A percentile compares a stretch with the other conserved stretches of the same genome.
phyloP scores from a whole-genome alignment of 2,329 filamentous ascomycete genomes.

The Stagonosporopsis chrysanthemi region DNA sequence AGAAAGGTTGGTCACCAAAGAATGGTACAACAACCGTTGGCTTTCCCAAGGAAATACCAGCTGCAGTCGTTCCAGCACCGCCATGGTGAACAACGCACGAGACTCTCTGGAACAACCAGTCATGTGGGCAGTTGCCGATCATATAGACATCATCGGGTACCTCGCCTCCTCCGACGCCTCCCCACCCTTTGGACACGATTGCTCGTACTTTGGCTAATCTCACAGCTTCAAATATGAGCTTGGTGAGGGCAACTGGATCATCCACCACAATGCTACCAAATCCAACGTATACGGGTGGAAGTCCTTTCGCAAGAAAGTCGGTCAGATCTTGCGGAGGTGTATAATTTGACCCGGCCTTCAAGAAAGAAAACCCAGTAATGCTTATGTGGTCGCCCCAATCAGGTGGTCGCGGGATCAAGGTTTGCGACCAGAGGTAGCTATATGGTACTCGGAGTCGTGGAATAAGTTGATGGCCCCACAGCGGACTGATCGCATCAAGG shows the following conservation, averaged over 20 bases:
- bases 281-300: constrained; percentile 63
- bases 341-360: constrained; percentile 46
- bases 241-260: constrained; percentile 55
- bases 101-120: constrained; percentile 66
- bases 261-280: constrained; percentile 66
- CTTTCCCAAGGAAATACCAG: constrained; percentile 59
- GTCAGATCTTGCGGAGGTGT: constrained; percentile 51
- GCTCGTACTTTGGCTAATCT: constrained; percentile 50
- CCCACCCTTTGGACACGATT: constrained; percentile 64
- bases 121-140: constrained; percentile 62
- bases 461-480: constrained; percentile 51
- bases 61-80: constrained; percentile 66
- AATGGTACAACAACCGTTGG: constrained; percentile 66
- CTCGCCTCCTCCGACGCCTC: constrained; percentile 48
- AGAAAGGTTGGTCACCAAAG: constrained; percentile 66
- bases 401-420: constrained; percentile 32
- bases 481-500: constrained; percentile 50
- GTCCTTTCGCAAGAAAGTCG: constrained; percentile 58
- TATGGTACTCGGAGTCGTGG: constrained; percentile 52
- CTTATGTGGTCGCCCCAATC: constrained; percentile 42
- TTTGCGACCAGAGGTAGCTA: constrained; percentile 58
- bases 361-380: constrained; percentile 59
- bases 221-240: constrained; percentile 59
- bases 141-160: constrained; percentile 55
- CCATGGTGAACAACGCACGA: constrained; percentile 66